Evolutionary conservation across 164 flowering plant genomes (phyloP), one percentile per base, ranked within the genome.

Genomic region (Chimonanthus salicifolius): DNA sequence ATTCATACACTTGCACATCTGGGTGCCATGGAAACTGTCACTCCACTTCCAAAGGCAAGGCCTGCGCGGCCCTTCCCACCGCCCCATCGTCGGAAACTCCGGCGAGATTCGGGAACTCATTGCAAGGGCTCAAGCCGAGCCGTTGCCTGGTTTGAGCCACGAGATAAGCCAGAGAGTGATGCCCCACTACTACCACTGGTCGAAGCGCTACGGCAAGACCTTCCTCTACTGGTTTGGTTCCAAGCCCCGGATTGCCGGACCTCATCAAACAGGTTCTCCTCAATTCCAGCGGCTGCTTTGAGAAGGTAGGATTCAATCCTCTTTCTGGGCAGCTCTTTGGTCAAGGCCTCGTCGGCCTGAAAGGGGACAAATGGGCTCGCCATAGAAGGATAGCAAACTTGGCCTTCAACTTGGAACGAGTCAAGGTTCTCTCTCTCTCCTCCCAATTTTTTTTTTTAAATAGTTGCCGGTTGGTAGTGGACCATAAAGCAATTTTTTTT

Each of bases 61-160:
- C 62, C 67, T 75, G 21, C 10, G 63, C 15, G 58, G 79, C 84
- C 72, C 82, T 5, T 77, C 82, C 68, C 72, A 70, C 69, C 45
- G 64, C 80, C 67, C 71, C 84, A 9, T 62, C 66, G 13, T 79
- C 76, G 68, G 88, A 74, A 78, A 77, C 84, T 16, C 48, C 72
- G 45, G 65, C 74, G 6, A 75, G 72, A 54, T 84, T 72, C 47
- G 67, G 11, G 6, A 51, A n/a, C 47, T 70, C 44, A 49, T 49
- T 15, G 50, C 47, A 21, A 44, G 46, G 49, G 77, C 70, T 6
- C 64, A 70, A 47, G 2, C 49, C 7, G 62, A 70, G 64, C 69
- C 77, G 13, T 20, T 75, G 73, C 51, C 15, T 54, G 60, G 47
- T 43, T 72, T 65, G 13, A 48, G 43, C 16, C 73, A 70, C 62